Conservation (phyloP, 805 yeast species). For the Debaryomyces hansenii region DNA sequence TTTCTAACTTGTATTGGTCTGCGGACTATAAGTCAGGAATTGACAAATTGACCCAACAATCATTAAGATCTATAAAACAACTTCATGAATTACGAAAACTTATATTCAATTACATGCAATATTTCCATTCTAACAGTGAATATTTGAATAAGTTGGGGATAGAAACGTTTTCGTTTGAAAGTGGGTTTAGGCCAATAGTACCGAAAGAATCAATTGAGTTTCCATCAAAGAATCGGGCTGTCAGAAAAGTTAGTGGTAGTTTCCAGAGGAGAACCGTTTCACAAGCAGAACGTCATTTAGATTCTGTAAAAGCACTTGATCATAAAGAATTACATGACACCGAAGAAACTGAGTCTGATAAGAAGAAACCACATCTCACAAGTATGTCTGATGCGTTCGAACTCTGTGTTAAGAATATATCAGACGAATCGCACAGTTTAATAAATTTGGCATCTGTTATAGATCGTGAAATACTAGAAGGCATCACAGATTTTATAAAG, state of each 20-base stretch:
- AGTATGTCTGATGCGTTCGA: conserved; percentile 8
- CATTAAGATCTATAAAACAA: conserved; percentile 33
- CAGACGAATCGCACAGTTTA: conserved; percentile 22
- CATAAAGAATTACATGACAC: not conserved
- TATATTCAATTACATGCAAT: conserved; percentile 36
- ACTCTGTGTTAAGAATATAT: conserved; percentile 17
- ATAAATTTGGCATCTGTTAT: conserved; percentile 29
- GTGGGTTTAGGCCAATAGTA: conserved; percentile 16
- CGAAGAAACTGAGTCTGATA: not conserved
- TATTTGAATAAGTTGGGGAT: conserved; percentile 26
- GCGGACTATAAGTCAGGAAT: conserved; percentile 41
- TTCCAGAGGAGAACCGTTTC: conserved; percentile 1
- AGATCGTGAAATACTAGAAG: conserved; percentile 33
- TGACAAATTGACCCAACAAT: conserved; percentile 28
- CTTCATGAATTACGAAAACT: conserved; percentile 40
- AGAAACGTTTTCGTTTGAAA: conserved; percentile 21
- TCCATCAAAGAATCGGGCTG: not conserved
- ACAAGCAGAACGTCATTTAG: not conserved
- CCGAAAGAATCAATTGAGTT: conserved; percentile 3
- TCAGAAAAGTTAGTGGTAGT: not conserved
- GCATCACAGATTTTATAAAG: conserved; percentile 35
- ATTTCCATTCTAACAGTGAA: conserved; percentile 36
- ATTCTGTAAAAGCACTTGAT: conserved; percentile 1
- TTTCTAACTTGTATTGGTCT: conserved; percentile 43
- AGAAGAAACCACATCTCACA: conserved; percentile 1